Percentiles rank a stretch among this genome's conserved stretches.
These are phyloP conservation scores for Rubia peregrina DNA, from an alignment of 305 asterid genomes.

Conservation along the genomic window DNA sequence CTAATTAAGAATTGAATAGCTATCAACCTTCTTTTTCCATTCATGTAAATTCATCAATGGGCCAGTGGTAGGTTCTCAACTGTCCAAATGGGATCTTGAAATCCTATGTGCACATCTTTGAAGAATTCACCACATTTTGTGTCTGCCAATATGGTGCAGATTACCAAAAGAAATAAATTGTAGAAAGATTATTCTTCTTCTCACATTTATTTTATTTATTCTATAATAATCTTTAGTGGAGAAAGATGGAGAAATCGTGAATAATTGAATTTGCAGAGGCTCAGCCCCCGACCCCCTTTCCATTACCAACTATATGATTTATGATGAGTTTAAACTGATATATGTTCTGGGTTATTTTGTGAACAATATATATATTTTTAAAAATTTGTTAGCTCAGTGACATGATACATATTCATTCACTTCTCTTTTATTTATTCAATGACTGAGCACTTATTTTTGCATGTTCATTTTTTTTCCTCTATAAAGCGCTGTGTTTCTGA, in stretches of 20 bases:
- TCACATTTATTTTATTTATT: no score
- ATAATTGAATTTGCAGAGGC: no score
- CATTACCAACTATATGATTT: background rate
- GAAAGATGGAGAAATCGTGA: no score
- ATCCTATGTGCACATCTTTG: background rate
- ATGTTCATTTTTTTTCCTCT: background rate
- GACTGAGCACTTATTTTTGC: background rate
- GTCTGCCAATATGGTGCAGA: background rate
- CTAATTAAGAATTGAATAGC: background rate
- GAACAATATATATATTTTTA: background rate
- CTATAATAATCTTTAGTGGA: no score
- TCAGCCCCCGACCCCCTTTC: no score
- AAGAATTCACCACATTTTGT: no score
- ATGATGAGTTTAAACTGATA: background rate
- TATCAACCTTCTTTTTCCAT: background rate
- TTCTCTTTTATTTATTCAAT: background rate
- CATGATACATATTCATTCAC: background rate
- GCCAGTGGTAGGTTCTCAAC: background rate
- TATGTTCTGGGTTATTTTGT: background rate
- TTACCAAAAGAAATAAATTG: background rate
- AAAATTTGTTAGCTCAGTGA: background rate
- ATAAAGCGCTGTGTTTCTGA: background rate
- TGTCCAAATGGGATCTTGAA: background rate
- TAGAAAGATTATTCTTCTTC: no score
- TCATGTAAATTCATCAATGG: background rate